phyloP scores from a whole-genome alignment of 2,329 filamentous ascomycete genomes.

The Alternaria conjuncta region DNA sequence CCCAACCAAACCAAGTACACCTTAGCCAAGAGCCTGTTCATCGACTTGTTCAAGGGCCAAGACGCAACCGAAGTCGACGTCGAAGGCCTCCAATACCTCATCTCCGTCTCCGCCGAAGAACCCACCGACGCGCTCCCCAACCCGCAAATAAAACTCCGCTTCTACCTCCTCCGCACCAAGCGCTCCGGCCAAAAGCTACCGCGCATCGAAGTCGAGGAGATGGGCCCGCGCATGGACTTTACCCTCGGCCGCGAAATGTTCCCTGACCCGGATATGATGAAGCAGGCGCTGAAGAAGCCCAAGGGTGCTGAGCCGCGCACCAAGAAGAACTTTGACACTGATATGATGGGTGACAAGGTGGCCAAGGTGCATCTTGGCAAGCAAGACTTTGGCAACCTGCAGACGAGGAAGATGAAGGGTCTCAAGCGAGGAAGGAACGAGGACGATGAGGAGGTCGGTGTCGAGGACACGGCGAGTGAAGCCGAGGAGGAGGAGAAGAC shows the following conservation, averaged over 20 bases:
- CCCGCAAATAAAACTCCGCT: constrained; percentile 68
- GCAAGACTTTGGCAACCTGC: constrained; percentile 84
- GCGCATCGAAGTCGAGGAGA: constrained; percentile 91
- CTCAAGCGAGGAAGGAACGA: constrained; percentile 75
- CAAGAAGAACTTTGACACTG: constrained; percentile 96
- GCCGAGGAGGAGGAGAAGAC: constrained; percentile 25
- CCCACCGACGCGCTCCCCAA: constrained; percentile 52
- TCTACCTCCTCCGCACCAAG: constrained; percentile 86
- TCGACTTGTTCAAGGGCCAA: constrained; percentile 91
- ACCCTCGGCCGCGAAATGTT: constrained; percentile 80
- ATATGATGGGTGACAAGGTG: constrained; percentile 94
- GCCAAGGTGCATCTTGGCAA: constrained; percentile 89
- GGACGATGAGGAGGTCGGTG: constrained; percentile 41
- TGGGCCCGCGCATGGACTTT: constrained; percentile 93
- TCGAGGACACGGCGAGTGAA: constrained; percentile 30
- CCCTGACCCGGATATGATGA: constrained; percentile 78
- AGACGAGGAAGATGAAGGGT: constrained; percentile 99
- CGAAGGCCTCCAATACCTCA: constrained; percentile 89
- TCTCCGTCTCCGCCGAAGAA: constrained; percentile 77
- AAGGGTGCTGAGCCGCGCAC: constrained; percentile 75
- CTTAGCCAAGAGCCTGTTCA: constrained; percentile 82
- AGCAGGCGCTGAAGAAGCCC: constrained; percentile 88
- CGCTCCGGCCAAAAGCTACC: constrained; percentile 86
- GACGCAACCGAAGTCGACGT: constrained; percentile 85
- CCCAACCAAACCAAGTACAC: constrained; percentile 80